phyloP scores from a whole-genome alignment of 2,329 filamentous ascomycete genomes.

The Cordyceps javanica region DNA sequence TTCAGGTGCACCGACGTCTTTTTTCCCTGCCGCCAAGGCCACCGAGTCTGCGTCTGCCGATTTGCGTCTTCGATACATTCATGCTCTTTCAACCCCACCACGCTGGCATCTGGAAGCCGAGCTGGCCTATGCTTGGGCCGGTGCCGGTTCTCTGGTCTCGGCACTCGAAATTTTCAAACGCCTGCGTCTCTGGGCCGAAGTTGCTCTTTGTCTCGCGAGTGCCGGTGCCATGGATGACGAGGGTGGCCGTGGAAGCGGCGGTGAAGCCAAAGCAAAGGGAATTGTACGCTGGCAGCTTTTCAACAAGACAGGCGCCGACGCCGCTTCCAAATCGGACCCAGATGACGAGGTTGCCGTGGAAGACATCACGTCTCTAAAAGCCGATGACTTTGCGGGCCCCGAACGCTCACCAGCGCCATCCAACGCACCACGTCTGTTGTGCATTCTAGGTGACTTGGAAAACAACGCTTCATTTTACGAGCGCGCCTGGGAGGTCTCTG shows the following conservation, averaged over 20 bases:
- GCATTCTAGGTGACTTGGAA: constrained; percentile 88
- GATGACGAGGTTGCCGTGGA: constrained; percentile 44
- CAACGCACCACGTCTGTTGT: constrained; percentile 83
- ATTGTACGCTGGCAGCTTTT: constrained; percentile 77
- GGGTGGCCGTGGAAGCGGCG: constrained; percentile 46
- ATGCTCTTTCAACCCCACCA: constrained; percentile 75
- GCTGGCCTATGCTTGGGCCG: constrained; percentile 86
- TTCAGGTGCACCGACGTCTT: constrained; percentile 57
- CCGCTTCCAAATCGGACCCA: constrained; percentile 28
- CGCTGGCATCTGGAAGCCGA: constrained; percentile 94
- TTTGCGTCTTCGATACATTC: constrained; percentile 75
- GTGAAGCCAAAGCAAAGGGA: constrained; percentile 72
- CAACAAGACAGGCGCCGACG: constrained; percentile 45
- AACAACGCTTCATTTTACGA: constrained; percentile 68
- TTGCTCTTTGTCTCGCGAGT: constrained; percentile 77
- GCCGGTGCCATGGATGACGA: constrained; percentile 52
- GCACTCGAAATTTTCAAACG: constrained; percentile 95
- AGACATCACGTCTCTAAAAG: constrained; percentile 52
- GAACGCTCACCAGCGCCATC: constrained; percentile 64
- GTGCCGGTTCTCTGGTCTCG: constrained; percentile 78
- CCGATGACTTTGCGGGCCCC: constrained; percentile 50
- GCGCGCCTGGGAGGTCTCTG: constrained; percentile 82
- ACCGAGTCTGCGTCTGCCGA: constrained; percentile 72
- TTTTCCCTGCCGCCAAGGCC: constrained; percentile 70
- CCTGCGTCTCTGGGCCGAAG: constrained; percentile 89